These are phyloP conservation scores for Globisporangium sylvaticum DNA, from an alignment of 352 stramenopile species.

Conservation along the genomic window DNA sequence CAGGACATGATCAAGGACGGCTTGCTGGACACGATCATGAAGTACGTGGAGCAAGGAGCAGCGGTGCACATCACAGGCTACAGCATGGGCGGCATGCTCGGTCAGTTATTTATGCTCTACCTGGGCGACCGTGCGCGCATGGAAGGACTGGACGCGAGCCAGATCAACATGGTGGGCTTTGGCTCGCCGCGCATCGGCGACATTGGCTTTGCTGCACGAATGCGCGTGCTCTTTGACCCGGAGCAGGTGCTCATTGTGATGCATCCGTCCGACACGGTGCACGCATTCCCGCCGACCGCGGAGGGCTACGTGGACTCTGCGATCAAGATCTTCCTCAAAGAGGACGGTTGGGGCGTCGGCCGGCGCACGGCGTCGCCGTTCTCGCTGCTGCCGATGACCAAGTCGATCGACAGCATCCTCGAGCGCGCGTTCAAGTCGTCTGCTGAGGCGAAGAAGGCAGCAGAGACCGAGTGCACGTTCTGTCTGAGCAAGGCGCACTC, in stretches of 20 bases:
- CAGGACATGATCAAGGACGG: constrained; percentile 84
- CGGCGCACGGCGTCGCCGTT: constrained; percentile 67
- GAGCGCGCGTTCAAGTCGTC: constrained; percentile 59
- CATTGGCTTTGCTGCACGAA: constrained; percentile 66
- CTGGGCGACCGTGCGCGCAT: constrained; percentile 75
- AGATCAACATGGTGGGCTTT: constrained; percentile 85
- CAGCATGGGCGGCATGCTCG: constrained; percentile 83
- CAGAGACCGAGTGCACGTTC: constrained; percentile 42
- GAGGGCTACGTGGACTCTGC: constrained; percentile 76
- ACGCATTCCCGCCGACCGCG: constrained; percentile 77
- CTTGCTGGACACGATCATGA: constrained; percentile 65
- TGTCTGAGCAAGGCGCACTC: constrained; percentile 61
- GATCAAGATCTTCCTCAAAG: constrained; percentile 84
- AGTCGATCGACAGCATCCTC: constrained; percentile 71
- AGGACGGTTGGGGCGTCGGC: constrained; percentile 59
- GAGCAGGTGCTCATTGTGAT: constrained; percentile 83
- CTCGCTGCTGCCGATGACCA: constrained; percentile 70
- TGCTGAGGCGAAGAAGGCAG: constrained; percentile 14
- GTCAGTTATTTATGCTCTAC: constrained; percentile 77
- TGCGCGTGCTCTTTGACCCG: constrained; percentile 71
- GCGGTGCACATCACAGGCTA: constrained; percentile 82
- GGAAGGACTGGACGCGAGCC: constrained; percentile 63
- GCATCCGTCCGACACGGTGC: constrained; percentile 77
- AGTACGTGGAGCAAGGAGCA: constrained; percentile 68
- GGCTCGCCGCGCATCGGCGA: constrained; percentile 76